Base-by-base conservation (phyloP, 1,284 basidiomycete species). In the Stygiomarasmius scandens region DNA sequence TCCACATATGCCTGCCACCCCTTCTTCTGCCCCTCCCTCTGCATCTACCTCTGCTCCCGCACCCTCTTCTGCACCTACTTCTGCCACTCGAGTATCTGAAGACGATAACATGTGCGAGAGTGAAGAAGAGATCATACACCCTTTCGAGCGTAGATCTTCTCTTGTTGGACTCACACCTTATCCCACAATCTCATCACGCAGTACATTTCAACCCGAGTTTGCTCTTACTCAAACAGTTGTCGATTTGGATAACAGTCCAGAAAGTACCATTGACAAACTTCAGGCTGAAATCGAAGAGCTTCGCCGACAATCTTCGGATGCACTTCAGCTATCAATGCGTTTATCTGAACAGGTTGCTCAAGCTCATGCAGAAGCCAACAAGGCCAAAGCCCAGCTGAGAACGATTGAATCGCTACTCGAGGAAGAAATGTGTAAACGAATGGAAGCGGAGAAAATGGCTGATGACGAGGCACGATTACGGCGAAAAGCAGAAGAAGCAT, bases 291-390 rank as follows among this genome's bases (percentile, higher is more conserved):
- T 88, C 66, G 79, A 77, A 14, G 77, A 70, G 34, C 72, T 90
- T 55, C 80, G 85, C 50, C 78, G 81, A 58, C 86, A 89, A 67
- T 81, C 85, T 19, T 78, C 84, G 14, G 86, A 90, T 61, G 85
- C 86, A 3, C 77, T 86, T 46, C 81, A 82, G 2, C 76, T 83
- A 41, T 86, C 85, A 1, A 60, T 84, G 51, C 77, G 82, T 58
- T 75, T 90, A 62, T 80, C 86, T 19, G 86, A 87, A 63, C 84
- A 89, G 65, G 76, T 90, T 14, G 75, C 80, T 8, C 80, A 85
- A 59, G 83, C 80, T 3, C 82, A 87, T 63, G 74, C 82, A 34
- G 87, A 89, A 62, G 75, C 77, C 2, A 75, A 81, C 50, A 75
- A 82, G 52, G 75, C 79, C 27, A 80, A 80, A 65, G 74, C 82